Evolutionary conservation across 805 yeast species (phyloP).

Genomic region (Cyberlindnera japonica): DNA sequence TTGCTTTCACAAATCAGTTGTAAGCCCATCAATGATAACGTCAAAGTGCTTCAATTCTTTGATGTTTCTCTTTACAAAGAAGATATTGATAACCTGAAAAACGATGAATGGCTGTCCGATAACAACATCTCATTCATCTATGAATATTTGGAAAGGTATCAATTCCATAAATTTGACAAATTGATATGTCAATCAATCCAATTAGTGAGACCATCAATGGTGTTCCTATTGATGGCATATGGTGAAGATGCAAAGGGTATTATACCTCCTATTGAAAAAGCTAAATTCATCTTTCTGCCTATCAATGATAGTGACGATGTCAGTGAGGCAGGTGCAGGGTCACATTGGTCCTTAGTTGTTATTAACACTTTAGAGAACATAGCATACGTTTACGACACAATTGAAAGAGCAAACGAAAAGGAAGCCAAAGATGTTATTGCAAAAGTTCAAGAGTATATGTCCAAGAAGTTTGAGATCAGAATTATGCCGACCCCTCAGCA

Average conservation of each 20-base stretch:
- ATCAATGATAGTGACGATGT: constrained; percentile 62
- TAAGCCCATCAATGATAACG: constrained; percentile 11
- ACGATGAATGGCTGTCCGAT: constrained; percentile 74
- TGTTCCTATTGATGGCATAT: constrained; percentile 54
- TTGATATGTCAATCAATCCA: constrained; percentile 32
- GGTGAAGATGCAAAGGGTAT: constrained; percentile 41
- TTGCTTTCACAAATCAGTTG: constrained; percentile 11
- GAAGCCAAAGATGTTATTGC: constrained; percentile 22
- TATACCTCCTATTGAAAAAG: constrained; percentile 40
- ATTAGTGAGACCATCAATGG: constrained; percentile 58
- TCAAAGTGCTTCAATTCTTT: constrained; percentile 42
- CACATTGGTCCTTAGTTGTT: constrained; percentile 72
- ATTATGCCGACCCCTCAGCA: constrained; percentile 49
- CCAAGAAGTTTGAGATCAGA: constrained; percentile 22
- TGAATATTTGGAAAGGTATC: constrained; percentile 46
- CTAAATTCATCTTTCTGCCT: constrained; percentile 60
- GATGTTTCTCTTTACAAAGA: constrained; percentile 56
- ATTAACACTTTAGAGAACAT: constrained; percentile 44
- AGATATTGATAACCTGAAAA: constrained; percentile 54
- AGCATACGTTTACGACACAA: constrained; percentile 56
- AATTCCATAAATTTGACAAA: constrained; percentile 26
- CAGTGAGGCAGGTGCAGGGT: constrained; percentile 60
- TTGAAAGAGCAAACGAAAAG: constrained; percentile 28
- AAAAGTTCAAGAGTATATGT: constrained; percentile 24
- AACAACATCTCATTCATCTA: constrained; percentile 61